These are phyloP conservation scores for Podila epigama DNA, from an alignment of 192 early-diverging fungal genomes.

Conservation along the genomic window DNA sequence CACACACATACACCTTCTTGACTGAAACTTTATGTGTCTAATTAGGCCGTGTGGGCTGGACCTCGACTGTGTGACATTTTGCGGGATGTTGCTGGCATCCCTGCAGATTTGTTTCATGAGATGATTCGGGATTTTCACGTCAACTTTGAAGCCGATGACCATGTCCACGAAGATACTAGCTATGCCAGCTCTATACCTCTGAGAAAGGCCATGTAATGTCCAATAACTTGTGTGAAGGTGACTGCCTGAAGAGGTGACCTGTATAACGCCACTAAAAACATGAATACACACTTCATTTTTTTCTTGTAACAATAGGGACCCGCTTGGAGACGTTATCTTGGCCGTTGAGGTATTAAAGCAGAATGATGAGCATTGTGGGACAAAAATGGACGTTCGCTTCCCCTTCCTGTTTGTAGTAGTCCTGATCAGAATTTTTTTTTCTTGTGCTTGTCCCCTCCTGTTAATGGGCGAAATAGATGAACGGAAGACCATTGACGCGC, in stretches of 20 bases:
- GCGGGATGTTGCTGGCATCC: slow-evolving; percentile 60
- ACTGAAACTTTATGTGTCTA: not conserved
- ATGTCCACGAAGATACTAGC: slow-evolving; percentile 71
- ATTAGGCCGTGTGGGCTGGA: slow-evolving; percentile 82
- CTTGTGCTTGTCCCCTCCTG: slow-evolving; percentile 42
- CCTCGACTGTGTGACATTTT: slow-evolving; percentile 81
- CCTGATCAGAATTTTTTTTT: not conserved
- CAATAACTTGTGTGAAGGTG: not conserved
- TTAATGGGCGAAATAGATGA: slow-evolving; percentile 63
- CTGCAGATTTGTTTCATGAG: slow-evolving; percentile 55
- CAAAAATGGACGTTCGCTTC: slow-evolving; percentile 11
- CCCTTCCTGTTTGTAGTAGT: not conserved
- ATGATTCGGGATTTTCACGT: slow-evolving; percentile 64
- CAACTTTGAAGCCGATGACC: slow-evolving; percentile 71
- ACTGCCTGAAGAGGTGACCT: not conserved
- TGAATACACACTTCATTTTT: not conserved
- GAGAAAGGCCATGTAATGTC: slow-evolving; percentile 64
- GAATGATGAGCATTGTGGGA: slow-evolving; percentile 17
- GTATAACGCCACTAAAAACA: not conserved
- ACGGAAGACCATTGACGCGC: slow-evolving; percentile 71
- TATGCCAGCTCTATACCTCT: slow-evolving; percentile 77
- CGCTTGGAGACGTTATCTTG: slow-evolving; percentile 72
- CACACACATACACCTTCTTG: not conserved
- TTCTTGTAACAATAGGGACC: slow-evolving; percentile 43
- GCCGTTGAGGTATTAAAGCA: slow-evolving; percentile 70